Base-by-base conservation (phyloP, 1,139 yeast genomes). In the Geotrichum candidum region DNA sequence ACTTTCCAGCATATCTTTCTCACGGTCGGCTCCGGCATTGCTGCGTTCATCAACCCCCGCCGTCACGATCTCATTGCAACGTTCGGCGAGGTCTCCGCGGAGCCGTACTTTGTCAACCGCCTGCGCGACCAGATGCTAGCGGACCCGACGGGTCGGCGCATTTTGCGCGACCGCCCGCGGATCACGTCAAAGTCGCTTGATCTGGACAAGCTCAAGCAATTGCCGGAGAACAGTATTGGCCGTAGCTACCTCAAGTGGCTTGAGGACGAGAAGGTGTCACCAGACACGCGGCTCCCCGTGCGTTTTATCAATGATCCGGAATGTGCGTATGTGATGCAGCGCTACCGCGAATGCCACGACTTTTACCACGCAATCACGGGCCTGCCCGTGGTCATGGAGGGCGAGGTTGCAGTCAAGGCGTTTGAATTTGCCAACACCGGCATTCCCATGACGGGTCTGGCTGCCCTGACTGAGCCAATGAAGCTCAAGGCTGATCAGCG, bases 261-360 rank as follows among this genome's bases (percentile, higher is more conserved):
- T 23, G 88, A 87, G 64, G 80, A 84, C 54, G 98, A 95, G 73
- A 90, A 94, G 0, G 96, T 90, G 0, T 86, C 95, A 11, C 97
- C 98, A 1, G 99, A 95, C 72, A 91, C 97, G 0, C 79, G 99
- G 68, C 92, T 88, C 1, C 87, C 90, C 0, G 98, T 94, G 5
- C 82, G 84, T 63, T 94, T 84, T 73, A 90, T 94, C 52, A 95
- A 90, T 67, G 91, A 94, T 71, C 95, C 90, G 53, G 96, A 90
- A 70, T 82, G 91, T 69, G 97, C 97, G 0, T 94, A 88, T 70
- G 88, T 94, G 22, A 90, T 85, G 79, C 96, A 91, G 73, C 78
- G 99, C 66, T 94, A 94, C 74, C 83, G 99, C 59, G 98, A 94
- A 72, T 92, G 97, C 72, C 99, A 94, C 70, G 99, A 94, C 73